A percentile compares a stretch with the other conserved stretches of the same genome.
Conservation (phyloP, 2,329 filamentous ascomycete species). For the Didymella lethalis region DNA sequence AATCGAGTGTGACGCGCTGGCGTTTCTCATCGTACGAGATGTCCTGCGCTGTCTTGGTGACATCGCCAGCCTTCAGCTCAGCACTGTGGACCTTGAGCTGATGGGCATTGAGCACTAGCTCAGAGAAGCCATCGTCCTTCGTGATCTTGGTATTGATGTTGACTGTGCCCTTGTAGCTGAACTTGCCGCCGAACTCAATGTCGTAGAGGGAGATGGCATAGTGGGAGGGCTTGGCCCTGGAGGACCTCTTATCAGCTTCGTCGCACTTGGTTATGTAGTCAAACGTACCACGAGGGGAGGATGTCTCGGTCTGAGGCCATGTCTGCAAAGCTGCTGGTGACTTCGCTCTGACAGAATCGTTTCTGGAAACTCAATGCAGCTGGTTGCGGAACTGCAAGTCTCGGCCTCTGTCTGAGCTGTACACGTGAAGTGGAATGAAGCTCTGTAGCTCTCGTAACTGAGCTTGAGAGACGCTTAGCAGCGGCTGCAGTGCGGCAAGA, state of each 20-base stretch:
- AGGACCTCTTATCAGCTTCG: constrained; percentile 27
- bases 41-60: constrained; percentile 66
- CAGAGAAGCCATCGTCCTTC: constrained; percentile 67
- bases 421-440: constrained; percentile 28
- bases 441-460: constrained; percentile 30
- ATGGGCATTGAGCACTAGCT: constrained; percentile 84
- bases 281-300: constrained; percentile 54
- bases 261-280: not conserved
- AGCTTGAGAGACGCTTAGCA: constrained; percentile 30
- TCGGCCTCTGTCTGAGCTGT: constrained; percentile 26
- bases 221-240: constrained; percentile 80
- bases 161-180: constrained; percentile 86
- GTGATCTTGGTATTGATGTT: constrained; percentile 79
- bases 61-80: constrained; percentile 67
- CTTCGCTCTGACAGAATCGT: constrained; percentile 45
- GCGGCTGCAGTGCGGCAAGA: constrained; percentile 18
- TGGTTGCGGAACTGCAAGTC: constrained; percentile 25
- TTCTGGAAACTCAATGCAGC: constrained; percentile 30
- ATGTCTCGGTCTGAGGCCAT: constrained; percentile 59
- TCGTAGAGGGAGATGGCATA: constrained; percentile 85
- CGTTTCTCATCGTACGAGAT: constrained; percentile 83
- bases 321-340: constrained; percentile 42
- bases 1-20: constrained; percentile 82
- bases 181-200: constrained; percentile 73
- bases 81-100: constrained; percentile 78